Evolutionary conservation across 306 rosid species (phyloP).

Genomic region (Heteromeles arbutifolia): DNA sequence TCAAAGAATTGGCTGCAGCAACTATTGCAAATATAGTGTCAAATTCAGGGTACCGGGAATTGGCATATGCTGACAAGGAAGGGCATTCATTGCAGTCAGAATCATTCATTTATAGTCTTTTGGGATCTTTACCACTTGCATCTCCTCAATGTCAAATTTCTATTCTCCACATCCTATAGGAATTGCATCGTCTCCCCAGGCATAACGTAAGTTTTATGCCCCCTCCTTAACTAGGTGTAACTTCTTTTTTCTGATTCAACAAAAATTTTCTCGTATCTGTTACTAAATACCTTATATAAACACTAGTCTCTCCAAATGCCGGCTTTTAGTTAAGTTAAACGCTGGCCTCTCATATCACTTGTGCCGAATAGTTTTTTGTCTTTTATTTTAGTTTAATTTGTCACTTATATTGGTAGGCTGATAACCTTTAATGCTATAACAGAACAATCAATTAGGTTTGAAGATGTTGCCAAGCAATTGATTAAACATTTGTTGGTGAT

Average conservation of each 20-base stretch:
- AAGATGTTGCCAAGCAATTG: neutral
- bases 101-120: slow-evolving; percentile 22
- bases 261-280: no score
- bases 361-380: no score
- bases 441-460: neutral
- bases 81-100: slow-evolving; percentile 52
- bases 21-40: slow-evolving; percentile 52
- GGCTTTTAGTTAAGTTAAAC: no score
- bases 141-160: slow-evolving; percentile 34
- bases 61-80: slow-evolving; percentile 50
- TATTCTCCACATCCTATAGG: slow-evolving; percentile 47
- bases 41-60: slow-evolving; percentile 53
- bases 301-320: no score
- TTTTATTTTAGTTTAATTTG: no score
- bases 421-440: no score
- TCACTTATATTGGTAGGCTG: no score
- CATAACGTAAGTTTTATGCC: slow-evolving; percentile 34
- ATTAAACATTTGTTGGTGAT: neutral
- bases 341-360: no score
- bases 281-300: no score
- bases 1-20: slow-evolving; percentile 44
- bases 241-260: no score
- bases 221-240: no score
- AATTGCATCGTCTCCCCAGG: slow-evolving; percentile 48
- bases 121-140: slow-evolving; percentile 24